Percentiles rank a stretch among this genome's conserved stretches.
Evolutionary conservation across 305 asterid species (phyloP).

Genomic region (Fraxinus angustifolia): DNA sequence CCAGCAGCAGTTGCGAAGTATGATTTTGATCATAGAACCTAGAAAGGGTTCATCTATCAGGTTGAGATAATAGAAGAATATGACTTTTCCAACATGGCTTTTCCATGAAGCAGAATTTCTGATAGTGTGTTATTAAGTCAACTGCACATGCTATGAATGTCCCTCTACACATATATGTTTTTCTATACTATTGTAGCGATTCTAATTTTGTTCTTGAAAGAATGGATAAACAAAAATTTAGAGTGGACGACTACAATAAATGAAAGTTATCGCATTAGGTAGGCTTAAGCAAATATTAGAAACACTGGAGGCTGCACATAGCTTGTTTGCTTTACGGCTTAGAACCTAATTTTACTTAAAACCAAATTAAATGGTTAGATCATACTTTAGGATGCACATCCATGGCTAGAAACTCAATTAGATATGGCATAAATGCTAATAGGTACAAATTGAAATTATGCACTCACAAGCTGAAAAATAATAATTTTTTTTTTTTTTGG

Average conservation of each 20-base stretch:
- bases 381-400: neutral
- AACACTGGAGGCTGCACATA: neutral
- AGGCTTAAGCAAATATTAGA: neutral
- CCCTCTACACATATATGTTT: neutral
- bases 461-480: neutral
- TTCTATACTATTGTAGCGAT: neutral
- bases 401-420: neutral
- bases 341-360: neutral
- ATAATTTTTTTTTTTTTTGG: too few relatives aligned
- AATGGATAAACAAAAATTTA: neutral
- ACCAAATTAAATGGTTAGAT: neutral
- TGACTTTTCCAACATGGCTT: neutral
- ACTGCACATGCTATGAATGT: neutral
- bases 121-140: neutral
- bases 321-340: neutral
- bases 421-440: neutral
- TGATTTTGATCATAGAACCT: neutral
- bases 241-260: neutral
- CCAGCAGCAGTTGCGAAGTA: neutral
- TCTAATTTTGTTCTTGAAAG: neutral
- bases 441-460: neutral
- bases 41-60: neutral
- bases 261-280: neutral
- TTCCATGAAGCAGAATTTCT: neutral
- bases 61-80: neutral